Conservation (phyloP, 805 yeast species). For the Saccharomycopsis amapae region DNA sequence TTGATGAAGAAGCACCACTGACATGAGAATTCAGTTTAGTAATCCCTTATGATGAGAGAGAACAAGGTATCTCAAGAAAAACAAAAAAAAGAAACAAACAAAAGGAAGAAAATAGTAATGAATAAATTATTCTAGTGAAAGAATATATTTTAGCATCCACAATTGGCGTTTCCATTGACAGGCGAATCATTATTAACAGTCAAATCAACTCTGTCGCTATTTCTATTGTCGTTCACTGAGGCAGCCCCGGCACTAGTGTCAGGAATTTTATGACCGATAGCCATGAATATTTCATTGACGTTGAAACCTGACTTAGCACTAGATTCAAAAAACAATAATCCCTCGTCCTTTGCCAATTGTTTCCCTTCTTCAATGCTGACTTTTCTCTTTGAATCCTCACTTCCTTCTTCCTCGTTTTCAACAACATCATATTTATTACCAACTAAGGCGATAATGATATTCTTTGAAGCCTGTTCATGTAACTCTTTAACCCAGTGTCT, state of each 20-base stretch:
- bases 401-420: conserved; percentile 36
- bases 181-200: conserved; percentile 29
- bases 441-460: conserved; percentile 85
- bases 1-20: too few relatives aligned
- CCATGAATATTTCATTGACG: conserved; percentile 85
- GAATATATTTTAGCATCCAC: conserved; percentile 36
- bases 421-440: conserved; percentile 87
- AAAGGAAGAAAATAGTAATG: too few relatives aligned
- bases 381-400: conserved; percentile 46
- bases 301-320: conserved; percentile 87
- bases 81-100: too few relatives aligned
- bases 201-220: conserved; percentile 31
- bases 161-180: conserved; percentile 23
- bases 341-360: conserved; percentile 85
- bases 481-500: conserved; percentile 97
- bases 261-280: conserved; percentile 84
- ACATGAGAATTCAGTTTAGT: too few relatives aligned
- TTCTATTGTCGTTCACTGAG: conserved; percentile 6
- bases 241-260: conserved; percentile 13
- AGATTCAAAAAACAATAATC: conserved; percentile 84
- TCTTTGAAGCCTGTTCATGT: conserved; percentile 91
- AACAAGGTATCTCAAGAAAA: too few relatives aligned
- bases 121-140: too few relatives aligned
- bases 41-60: too few relatives aligned
- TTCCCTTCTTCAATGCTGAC: conserved; percentile 84